A percentile compares a stretch with the other conserved stretches of the same genome.
phyloP scores from a whole-genome alignment of 176 grass and related monocot species.

The Alopecurus myosuroides region DNA sequence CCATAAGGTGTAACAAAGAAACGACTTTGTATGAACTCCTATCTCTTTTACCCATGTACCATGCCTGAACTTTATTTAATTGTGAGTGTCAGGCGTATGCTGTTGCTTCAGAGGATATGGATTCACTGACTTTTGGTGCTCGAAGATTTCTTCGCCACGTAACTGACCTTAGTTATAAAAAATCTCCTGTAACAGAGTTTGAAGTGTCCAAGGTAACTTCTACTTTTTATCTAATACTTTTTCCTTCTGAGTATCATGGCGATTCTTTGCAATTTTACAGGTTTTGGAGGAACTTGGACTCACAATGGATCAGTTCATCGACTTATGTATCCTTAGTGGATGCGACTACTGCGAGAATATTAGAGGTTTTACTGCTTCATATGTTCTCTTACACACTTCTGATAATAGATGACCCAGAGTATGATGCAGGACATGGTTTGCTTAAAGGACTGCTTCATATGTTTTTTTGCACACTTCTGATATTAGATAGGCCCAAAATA shows the following conservation, averaged over 20 bases:
- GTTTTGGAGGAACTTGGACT: constrained; percentile 85
- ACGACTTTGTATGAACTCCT: neutral
- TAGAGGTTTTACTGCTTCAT: constrained; percentile 45
- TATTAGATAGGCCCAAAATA: constrained; percentile 3
- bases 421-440: neutral
- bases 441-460: neutral
- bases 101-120: constrained; percentile 95
- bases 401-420: neutral
- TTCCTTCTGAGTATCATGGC: neutral
- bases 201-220: constrained; percentile 71
- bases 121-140: constrained; percentile 81
- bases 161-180: constrained; percentile 78
- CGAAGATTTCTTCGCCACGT: constrained; percentile 87
- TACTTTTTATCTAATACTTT: neutral
- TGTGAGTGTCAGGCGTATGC: constrained; percentile 62
- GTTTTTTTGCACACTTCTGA: neutral
- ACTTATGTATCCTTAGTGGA: constrained; percentile 91
- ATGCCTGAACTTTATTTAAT: constrained; percentile 18
- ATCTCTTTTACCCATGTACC: neutral
- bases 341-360: constrained; percentile 93
- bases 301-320: constrained; percentile 92
- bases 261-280: constrained; percentile 26
- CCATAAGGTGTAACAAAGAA: constrained; percentile 49
- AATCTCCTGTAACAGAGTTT: constrained; percentile 80
- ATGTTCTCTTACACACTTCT: neutral